Evolutionary conservation across 257 asterid genomes (phyloP).

Genomic region (Solanum phureja): DNA sequence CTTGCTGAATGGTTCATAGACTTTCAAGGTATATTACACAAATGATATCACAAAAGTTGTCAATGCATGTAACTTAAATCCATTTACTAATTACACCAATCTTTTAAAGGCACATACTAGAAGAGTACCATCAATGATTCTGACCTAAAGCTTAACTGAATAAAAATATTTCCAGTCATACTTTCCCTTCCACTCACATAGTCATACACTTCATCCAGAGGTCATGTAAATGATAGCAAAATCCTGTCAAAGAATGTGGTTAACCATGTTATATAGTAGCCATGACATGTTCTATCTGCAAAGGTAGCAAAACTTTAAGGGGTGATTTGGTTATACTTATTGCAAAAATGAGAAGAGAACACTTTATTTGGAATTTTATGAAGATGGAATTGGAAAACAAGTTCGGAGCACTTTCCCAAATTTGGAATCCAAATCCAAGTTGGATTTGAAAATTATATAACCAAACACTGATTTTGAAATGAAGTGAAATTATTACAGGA

Average conservation of each 20-base stretch:
- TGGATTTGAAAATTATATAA: neutral
- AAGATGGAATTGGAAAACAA: neutral
- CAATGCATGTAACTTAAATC: neutral
- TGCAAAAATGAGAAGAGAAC: neutral
- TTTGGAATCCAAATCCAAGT: neutral
- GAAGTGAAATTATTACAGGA: neutral
- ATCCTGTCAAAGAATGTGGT: neutral
- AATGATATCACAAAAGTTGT: neutral
- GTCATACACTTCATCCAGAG: neutral
- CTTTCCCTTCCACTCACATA: neutral
- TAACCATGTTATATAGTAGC: neutral
- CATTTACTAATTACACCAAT: neutral
- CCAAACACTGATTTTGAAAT: neutral
- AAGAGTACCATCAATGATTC: neutral
- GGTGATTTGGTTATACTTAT: neutral
- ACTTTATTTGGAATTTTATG: neutral
- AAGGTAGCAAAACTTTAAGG: neutral
- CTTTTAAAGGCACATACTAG: neutral
- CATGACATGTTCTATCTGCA: neutral
- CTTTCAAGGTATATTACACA: neutral
- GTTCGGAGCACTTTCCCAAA: neutral
- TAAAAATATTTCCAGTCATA: neutral
- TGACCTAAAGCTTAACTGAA: neutral
- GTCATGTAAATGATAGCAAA: neutral
- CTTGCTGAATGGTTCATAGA: neutral